Conservation (phyloP, 768 basidiomycete genomes). For the Psilocybe azurescens region DNA sequence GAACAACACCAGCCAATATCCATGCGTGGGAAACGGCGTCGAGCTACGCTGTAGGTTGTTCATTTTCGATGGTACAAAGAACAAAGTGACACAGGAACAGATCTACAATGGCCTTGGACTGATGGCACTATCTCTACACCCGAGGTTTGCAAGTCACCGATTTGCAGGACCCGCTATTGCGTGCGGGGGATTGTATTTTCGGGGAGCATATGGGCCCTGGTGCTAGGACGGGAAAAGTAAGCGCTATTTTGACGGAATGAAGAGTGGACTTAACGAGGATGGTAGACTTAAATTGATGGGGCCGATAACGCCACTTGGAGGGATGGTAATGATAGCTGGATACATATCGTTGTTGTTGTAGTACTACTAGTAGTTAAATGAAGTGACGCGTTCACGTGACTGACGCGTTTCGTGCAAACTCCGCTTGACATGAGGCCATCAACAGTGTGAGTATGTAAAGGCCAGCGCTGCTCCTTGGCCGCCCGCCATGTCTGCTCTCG, state of each 20-base stretch:
- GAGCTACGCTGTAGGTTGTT: constrained; percentile 58
- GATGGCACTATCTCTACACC: constrained; percentile 66
- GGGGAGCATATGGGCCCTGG: constrained; percentile 60
- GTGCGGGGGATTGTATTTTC: constrained; percentile 65
- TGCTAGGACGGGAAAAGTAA: constrained; percentile 52
- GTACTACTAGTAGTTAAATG: constrained; percentile 3
- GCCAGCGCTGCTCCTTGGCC: constrained; percentile 16
- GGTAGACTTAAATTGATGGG: constrained; percentile 56
- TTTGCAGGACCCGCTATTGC: constrained; percentile 75
- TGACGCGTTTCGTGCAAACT: constrained; percentile 46
- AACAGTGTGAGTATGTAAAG: constrained; percentile 27
- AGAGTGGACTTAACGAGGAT: not conserved
- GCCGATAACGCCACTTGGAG: constrained; percentile 73
- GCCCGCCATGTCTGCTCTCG: constrained; percentile 33
- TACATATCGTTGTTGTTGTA: constrained; percentile 60
- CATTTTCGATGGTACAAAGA: not conserved
- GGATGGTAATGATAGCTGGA: constrained; percentile 70
- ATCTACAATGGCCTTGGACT: constrained; percentile 73
- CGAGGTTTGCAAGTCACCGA: constrained; percentile 57
- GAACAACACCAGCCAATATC: constrained; percentile 55
- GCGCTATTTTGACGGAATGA: constrained; percentile 16
- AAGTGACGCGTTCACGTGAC: constrained; percentile 37
- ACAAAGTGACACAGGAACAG: constrained; percentile 36
- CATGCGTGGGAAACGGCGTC: constrained; percentile 69
- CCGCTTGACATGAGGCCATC: constrained; percentile 37